These are phyloP conservation scores for Cenchrus americanus DNA, from an alignment of 176 grass and related monocot genomes.

Conservation along the genomic window DNA sequence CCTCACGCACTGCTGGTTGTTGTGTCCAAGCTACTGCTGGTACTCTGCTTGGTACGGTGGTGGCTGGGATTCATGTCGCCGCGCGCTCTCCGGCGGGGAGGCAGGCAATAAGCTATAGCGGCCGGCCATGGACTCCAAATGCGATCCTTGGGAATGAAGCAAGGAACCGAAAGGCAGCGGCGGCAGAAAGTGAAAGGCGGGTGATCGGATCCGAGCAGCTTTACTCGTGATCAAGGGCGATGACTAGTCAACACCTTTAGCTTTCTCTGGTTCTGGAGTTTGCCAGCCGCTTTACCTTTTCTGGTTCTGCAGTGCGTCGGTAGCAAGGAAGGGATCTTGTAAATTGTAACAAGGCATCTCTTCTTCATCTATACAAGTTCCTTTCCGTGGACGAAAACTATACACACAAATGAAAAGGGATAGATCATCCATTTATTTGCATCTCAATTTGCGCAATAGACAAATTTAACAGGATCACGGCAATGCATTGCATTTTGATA, in stretches of 20 bases:
- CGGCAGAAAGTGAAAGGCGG: neutral
- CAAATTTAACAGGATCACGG: no score
- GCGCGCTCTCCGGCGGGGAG: neutral
- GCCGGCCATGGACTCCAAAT: no score
- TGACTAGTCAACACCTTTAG: neutral
- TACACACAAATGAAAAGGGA: no score
- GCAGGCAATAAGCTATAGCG: neutral
- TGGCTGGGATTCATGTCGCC: neutral
- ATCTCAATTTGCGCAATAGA: no score
- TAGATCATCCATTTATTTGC: no score
- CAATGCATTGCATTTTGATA: no score
- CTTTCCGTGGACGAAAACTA: no score
- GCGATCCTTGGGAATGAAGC: neutral
- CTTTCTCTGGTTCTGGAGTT: neutral
- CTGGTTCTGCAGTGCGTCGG: neutral
- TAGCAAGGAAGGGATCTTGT: slow-evolving; percentile 29
- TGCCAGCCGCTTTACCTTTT: slow-evolving; percentile 19
- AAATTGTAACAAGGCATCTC: no score
- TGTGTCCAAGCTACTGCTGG: neutral
- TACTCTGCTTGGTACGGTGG: no score
- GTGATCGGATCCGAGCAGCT: neutral
- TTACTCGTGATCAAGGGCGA: neutral
- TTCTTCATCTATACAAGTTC: no score
- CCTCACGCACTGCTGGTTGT: neutral
- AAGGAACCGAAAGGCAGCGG: slow-evolving; percentile 1